Conservation (phyloP, 768 basidiomycete genomes). For the Boletales sp. region DNA sequence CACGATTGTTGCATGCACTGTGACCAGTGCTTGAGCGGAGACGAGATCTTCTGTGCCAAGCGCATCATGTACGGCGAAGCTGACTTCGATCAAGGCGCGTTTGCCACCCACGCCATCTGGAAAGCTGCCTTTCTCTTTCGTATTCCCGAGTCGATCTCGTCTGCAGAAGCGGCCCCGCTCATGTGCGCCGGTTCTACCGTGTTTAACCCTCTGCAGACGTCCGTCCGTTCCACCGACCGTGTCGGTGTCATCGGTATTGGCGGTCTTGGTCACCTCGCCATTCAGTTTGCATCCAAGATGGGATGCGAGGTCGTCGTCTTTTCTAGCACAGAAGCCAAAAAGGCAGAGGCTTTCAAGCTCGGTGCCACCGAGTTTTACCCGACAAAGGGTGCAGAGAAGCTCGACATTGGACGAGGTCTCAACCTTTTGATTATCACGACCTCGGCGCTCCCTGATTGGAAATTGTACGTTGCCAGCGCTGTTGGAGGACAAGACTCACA, state of each 20-base stretch:
- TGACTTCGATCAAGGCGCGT: constrained; percentile 34
- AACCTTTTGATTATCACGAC: constrained; percentile 33
- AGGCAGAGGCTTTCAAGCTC: constrained; percentile 28
- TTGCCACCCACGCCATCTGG: constrained; percentile 35
- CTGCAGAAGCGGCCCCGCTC: constrained; percentile 32
- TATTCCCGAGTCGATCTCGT: constrained; percentile 29
- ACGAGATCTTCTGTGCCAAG: constrained; percentile 27
- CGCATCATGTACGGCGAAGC: constrained; percentile 23
- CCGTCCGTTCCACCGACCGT: constrained; percentile 29
- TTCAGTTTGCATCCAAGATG: constrained; percentile 39
- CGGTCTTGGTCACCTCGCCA: constrained; percentile 37
- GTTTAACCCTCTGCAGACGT: constrained; percentile 25
- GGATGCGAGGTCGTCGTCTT: constrained; percentile 37
- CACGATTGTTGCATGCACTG: constrained; percentile 33
- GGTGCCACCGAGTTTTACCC: constrained; percentile 37
- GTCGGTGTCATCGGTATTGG: constrained; percentile 35
- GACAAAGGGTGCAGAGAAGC: constrained; percentile 22
- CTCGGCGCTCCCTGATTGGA: constrained; percentile 28
- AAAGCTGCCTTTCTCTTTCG: constrained; percentile 34
- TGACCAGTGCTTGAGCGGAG: constrained; percentile 31
- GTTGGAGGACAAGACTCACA: neutral
- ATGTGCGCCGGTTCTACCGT: constrained; percentile 38
- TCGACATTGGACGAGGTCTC: constrained; percentile 26
- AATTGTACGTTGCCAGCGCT: constrained; percentile 18
- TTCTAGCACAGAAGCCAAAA: constrained; percentile 32